Base-by-base conservation (phyloP, 78 protist genomes). In the Dictyostelium firmibasis region DNA sequence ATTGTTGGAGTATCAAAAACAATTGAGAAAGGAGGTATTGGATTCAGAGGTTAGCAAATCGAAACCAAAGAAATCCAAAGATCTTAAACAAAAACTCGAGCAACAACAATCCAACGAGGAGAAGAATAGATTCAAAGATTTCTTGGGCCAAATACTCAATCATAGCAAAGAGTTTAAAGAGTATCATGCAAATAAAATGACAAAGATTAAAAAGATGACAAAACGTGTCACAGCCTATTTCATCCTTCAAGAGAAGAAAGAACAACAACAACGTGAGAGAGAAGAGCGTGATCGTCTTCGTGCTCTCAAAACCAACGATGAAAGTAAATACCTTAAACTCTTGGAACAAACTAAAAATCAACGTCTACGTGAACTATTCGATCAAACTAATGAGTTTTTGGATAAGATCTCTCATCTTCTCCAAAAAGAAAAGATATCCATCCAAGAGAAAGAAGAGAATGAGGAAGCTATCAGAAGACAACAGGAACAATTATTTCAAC, bases 301-400 rank as follows among this genome's bases (percentile, higher is more conserved):
- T 60, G 97, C 93, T 3, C 94, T 94, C 7, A 94, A 94, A 82
- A 94, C 84, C 33, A 72, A 94, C 13, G 97, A 94, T 86, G 94
- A 89, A 62, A 50, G 91, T 29, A 91, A 86, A 41, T 94, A 94
- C 57, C 72, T 89, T 57, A 86, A 94, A 77, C 60, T 94, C 14
- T 69, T 94, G 16, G 92, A 83, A 41, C 83, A 78, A 36, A 84
- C 97, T 3, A 94, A 94, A 81, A 81, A 94, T 44, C 44, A 86
- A 86, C 82, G 97, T 76, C 94, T 94, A 23, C 83, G 77, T 82
- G 92, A 88, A 53, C 25, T 94, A 2, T 79, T 94, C 20, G 92
- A 94, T 53, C 93, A 94, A 64, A 94, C 97, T 78, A 91, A 94
- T 43, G 97, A 94, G 50, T 94, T 88, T 69, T 35, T 94, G 18